Base-by-base conservation (phyloP, 1,284 basidiomycete species). In the Sporisorium reilianum region DNA sequence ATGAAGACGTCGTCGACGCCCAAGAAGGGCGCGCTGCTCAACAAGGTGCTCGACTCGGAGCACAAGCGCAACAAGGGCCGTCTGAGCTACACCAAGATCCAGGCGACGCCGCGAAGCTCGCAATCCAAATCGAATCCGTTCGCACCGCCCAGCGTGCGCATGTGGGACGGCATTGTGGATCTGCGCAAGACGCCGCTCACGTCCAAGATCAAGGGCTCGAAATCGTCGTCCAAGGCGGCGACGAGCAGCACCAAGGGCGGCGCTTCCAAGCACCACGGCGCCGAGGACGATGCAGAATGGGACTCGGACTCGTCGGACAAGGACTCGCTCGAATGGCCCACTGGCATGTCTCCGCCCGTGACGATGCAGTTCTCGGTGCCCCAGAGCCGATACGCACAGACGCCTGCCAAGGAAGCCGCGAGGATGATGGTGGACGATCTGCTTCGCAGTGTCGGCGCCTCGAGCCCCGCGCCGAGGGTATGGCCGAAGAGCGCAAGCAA, bases 281-380 rank as follows among this genome's bases (percentile, higher is more conserved):
- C 32, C 18, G 52, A 82, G 64, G 67, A 82, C 68, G 71, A 76
- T 64, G 26, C 61, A 52, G 79, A 84, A 20, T 71, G 59, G 52
- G 82, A 78, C 40, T 72, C 68, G 46, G 68, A 61, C 36, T 68
- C 66, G 45, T 70, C 84, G 46, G 84, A 83, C 41, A 90, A 90
- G 60, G 88, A 77, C 36, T 81, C 79, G 63, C 64, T 84, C 16
- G 77, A 88, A 41, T 79, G 86, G 55, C 86, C 88, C 41, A 83
- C 84, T 36, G 91, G 91, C 48, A 92, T 95, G 91, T 94, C 93
- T 0, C 93, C 94, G 2, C 93, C 93, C 2, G 89, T 91, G 5
- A 91, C 92, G 60, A 90, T 95, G 89, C 91, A 91, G 28, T 94
- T 93, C 64, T 90, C 90, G 2, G 89, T 91, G n/a, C 91, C 91